Evolutionary conservation across 2,329 filamentous ascomycete genomes (phyloP), one percentile per base, ranked within the genome.

Genomic region (Shiraia sp.): DNA sequence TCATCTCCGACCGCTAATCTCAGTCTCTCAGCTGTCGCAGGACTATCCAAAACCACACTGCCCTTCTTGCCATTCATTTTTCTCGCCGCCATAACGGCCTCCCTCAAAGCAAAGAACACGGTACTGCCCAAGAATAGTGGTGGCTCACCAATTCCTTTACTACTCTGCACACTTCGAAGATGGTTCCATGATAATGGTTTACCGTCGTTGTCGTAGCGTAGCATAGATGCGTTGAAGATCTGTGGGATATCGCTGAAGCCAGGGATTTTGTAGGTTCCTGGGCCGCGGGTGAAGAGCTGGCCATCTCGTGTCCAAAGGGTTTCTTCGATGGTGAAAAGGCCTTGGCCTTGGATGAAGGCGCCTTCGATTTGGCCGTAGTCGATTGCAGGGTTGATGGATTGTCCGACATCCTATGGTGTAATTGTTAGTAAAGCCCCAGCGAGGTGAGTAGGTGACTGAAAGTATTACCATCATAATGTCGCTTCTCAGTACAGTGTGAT

Each of bases 221-320:
- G 79, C 58, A 95, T 75, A 23, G 78, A 81, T 10, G 92, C 86
- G 66, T 93, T 92, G 75, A 95, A 90, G 30, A 81, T 77, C 63
- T 95, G 89, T 3, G 90, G 90, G 13, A 95, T 89, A 63, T 95
- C 89, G 34, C 86, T 77, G 77, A 95, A 95, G 0, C 88, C 88
- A 0, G 90, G 90, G 59, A 95, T 93, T 74, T 95, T 93, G 74
- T 93, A 93, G 2, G 86, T 81, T 2, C 82, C 82, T 0, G 82
- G 82, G 0, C 82, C 82, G 7, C 73, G 72, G 2, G 83, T 86
- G 66, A 82, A 81, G 39, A 87, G 75, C 45, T 84, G 78, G 12
- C 86, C 82, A 6, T 80, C 86, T 17, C 78, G 75, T 45, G 81
- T 77, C 83, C 83, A 87, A 17, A 88, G 76, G 6, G 78, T 80